phyloP scores from a whole-genome alignment of 2,329 filamentous ascomycete species.

The Aspergillus glaucus region DNA sequence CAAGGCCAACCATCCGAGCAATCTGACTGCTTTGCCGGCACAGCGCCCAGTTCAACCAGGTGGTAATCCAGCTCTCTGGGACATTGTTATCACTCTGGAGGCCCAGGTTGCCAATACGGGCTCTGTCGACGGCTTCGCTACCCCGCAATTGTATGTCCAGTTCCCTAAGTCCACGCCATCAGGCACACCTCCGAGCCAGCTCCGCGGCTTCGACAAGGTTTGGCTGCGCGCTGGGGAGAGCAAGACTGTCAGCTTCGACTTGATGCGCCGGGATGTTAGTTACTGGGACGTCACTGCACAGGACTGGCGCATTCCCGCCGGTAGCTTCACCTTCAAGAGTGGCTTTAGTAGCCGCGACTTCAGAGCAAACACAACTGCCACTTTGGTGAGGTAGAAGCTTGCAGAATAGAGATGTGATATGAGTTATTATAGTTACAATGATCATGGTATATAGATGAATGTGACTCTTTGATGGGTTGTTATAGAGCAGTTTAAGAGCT shows the following conservation, averaged over 20 bases:
- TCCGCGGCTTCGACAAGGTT: constrained; percentile 60
- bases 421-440: too few species aligned
- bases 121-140: constrained; percentile 59
- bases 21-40: constrained; percentile 50
- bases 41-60: constrained; percentile 33
- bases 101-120: constrained; percentile 71
- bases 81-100: constrained; percentile 28
- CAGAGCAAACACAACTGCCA: background rate
- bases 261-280: constrained; percentile 57
- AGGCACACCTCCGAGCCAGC: constrained; percentile 42
- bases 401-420: too few species aligned
- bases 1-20: constrained; percentile 30
- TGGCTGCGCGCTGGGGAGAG: constrained; percentile 24
- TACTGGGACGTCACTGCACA: constrained; percentile 57
- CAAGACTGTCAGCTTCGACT: constrained; percentile 45
- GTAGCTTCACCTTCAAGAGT: constrained; percentile 9
- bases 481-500: too few species aligned
- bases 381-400: background rate
- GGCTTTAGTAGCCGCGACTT: constrained; percentile 13
- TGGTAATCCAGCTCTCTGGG: constrained; percentile 31
- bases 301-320: constrained; percentile 47
- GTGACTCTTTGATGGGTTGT: too few species aligned
- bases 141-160: constrained; percentile 52
- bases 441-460: too few species aligned
- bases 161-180: constrained; percentile 20